Base-by-base conservation (phyloP, 331 rosid genomes). In the Spiraea crenata region DNA sequence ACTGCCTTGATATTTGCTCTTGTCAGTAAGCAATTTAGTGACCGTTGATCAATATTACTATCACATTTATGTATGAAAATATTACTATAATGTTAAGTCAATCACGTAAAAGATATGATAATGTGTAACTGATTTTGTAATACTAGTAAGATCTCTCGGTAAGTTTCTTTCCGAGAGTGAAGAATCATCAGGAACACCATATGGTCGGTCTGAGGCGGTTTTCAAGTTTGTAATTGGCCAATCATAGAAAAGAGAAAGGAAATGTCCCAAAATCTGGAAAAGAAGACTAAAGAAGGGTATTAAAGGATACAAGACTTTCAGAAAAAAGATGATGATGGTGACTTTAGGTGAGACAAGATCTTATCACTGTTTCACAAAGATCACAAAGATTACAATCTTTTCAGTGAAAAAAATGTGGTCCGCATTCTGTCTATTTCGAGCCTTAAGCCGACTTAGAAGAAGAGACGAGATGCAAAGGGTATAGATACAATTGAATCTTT, bases 371-470 rank as follows among this genome's bases (percentile, higher is more conserved):
- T 37, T 39, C 67, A 70, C 74, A 70, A 34, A 41, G 37, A 44
- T 39, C 67, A 70, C 74, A 70, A 34, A 41, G 37, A 44, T 57
- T 34, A 59, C 57, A 70, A 57, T 57, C 44, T 65, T 46, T 5
- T 39, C 2, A 1, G 12, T 9, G 2, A 42, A 5, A 34, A 31
- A 15, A 56, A 41, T 1, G 44, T 3, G 25, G 52, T 20, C 9
- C 31, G 3, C 0, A 61, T 40, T 15, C 13, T 5, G 51, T 69
- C 41, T 8, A 2, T 20, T 65, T 8, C n/a, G 11, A 9, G 57
- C 34, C 70, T 65, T 48, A 65, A 44, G 57, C 46, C 46, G 46
- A 58, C 74, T 70, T 31, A 14, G 45, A 9, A 55, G 54, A 31
- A 69, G 55, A 42, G 15, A 10, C 40, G 3, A 42, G 74, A 69